These are phyloP conservation scores for Moesziomyces parantarcticus DNA, from an alignment of 1,284 basidiomycete genomes.

Conservation along the genomic window DNA sequence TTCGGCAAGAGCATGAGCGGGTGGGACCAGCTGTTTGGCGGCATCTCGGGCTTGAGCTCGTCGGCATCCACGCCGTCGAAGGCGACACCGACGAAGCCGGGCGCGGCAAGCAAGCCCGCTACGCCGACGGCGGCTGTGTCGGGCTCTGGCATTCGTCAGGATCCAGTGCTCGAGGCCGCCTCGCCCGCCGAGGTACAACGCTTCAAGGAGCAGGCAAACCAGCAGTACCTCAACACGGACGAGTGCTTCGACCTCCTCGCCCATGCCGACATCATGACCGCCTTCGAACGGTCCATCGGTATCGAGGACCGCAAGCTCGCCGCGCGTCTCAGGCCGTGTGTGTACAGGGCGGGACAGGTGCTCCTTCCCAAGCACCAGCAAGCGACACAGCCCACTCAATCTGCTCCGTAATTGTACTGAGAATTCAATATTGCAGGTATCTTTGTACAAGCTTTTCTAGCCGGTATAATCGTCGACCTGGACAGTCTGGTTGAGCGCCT, in stretches of 20 bases:
- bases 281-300: constrained; percentile 37
- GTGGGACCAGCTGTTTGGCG: constrained; percentile 51
- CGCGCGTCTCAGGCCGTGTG: constrained; percentile 11
- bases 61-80: constrained; percentile 10
- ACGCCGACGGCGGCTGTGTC: constrained; percentile 8
- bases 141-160: constrained; percentile 28
- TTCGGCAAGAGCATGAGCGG: constrained; percentile 49
- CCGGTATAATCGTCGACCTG: constrained; percentile 32
- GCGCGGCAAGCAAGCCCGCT: constrained; percentile 5
- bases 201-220: constrained; percentile 6
- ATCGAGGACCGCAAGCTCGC: constrained; percentile 25
- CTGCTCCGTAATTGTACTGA: no score
- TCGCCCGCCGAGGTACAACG: constrained; percentile 12
- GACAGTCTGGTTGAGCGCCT: constrained; percentile 23
- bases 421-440: no score
- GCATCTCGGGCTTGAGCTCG: constrained; percentile 20
- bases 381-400: no score
- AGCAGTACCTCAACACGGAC: constrained; percentile 27
- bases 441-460: constrained; percentile 1
- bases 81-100: constrained; percentile 11
- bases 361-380: constrained; percentile 1
- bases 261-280: constrained; percentile 51
- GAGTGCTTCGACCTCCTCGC: constrained; percentile 51
- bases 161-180: constrained; percentile 26
- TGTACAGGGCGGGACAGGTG: constrained; percentile 21